Evolutionary conservation across 345 rosid genomes (phyloP).

Genomic region (Euclidium syriacum): DNA sequence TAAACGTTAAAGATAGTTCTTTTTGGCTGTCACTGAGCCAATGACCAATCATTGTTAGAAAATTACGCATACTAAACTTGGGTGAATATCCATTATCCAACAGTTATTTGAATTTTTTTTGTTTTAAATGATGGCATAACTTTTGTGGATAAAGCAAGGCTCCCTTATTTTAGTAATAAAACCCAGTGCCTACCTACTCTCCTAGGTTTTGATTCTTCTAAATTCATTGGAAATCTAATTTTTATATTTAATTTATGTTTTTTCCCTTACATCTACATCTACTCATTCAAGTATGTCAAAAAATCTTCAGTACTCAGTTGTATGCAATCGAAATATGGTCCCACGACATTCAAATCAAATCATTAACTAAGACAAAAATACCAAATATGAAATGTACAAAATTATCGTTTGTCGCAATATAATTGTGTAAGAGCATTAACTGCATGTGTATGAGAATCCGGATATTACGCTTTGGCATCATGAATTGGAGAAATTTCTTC

Average conservation of each 20-base stretch:
- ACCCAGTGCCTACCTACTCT: constrained; percentile 4
- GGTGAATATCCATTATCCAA: constrained; percentile 9
- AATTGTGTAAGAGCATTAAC: background rate
- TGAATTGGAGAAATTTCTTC: too few species aligned
- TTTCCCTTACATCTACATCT: background rate
- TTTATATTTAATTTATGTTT: background rate
- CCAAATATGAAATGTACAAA: background rate
- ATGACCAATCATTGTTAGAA: constrained; percentile 7
- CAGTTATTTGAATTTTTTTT: background rate
- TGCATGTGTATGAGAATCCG: too few species aligned
- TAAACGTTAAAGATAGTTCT: background rate
- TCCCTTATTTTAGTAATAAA: background rate
- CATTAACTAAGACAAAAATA: background rate
- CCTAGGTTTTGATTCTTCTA: constrained; percentile 14
- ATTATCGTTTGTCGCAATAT: background rate
- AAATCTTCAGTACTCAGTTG: background rate
- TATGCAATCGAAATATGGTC: constrained; percentile 1
- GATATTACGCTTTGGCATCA: too few species aligned
- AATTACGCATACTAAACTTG: constrained; percentile 1
- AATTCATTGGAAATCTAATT: background rate
- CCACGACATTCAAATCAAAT: constrained; percentile 16
- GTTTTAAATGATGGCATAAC: background rate
- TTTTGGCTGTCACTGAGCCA: constrained; percentile 6
- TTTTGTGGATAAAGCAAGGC: background rate
- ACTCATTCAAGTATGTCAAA: background rate